A percentile compares a stretch with the other conserved stretches of the same genome.
These are phyloP conservation scores for Cicer chorassanicum DNA, from an alignment of 306 rosid genomes.

Conservation along the genomic window DNA sequence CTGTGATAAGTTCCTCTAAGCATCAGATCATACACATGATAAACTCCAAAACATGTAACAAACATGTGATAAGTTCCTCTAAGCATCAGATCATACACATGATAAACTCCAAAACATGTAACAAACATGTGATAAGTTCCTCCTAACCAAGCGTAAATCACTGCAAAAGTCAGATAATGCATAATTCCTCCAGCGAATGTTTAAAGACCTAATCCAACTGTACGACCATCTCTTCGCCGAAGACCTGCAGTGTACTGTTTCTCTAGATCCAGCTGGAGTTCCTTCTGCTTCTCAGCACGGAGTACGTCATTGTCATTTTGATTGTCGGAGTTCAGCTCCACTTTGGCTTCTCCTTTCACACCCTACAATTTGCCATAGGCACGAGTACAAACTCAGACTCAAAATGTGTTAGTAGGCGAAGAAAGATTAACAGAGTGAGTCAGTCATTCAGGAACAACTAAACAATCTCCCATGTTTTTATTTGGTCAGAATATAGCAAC, in stretches of 20 bases:
- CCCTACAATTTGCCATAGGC: conserved; percentile 99
- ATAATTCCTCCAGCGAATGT: conserved; percentile 9
- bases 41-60: conserved; percentile 38
- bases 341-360: conserved; percentile 77
- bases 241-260: conserved; percentile 97
- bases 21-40: conserved; percentile 1
- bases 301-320: conserved; percentile 54
- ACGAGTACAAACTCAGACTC: conserved; percentile 99
- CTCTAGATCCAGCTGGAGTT: conserved; percentile 92
- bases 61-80: conserved; percentile 37
- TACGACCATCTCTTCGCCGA: conserved; percentile 96
- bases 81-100: neutral
- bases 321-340: conserved; percentile 58
- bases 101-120: conserved; percentile 37
- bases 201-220: conserved; percentile 94
- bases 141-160: conserved; percentile 39
- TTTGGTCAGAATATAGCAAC: conserved; percentile 20
- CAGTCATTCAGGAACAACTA: conserved; percentile 56
- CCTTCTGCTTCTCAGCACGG: conserved; percentile 81
- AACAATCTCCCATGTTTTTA: conserved; percentile 35
- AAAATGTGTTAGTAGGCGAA: conserved; percentile 91
- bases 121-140: conserved; percentile 33
- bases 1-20: neutral
- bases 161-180: conserved; percentile 35
- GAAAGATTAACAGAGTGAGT: conserved; percentile 50